Conservation (phyloP, 257 asterid species). For the Solanum verrucosum region DNA sequence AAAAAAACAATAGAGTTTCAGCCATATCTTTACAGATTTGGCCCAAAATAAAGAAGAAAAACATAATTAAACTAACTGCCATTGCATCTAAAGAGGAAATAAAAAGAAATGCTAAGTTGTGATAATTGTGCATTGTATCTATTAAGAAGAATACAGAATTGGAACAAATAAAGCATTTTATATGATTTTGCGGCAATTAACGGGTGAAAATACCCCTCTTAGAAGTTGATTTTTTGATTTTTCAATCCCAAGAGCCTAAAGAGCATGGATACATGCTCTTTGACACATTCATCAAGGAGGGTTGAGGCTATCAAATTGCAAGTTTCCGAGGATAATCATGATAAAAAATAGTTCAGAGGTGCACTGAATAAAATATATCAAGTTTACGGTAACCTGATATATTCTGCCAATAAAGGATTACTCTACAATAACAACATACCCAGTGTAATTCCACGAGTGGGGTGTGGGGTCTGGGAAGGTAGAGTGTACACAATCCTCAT, state of each 20-base stretch:
- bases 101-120: neutral
- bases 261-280: neutral
- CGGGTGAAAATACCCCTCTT: neutral
- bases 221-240: neutral
- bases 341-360: neutral
- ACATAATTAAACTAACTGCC: neutral
- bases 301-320: neutral
- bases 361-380: neutral
- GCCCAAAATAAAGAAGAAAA: neutral
- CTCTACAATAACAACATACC: neutral
- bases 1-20: neutral
- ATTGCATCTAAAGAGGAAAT: neutral
- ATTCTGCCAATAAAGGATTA: neutral
- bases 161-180: neutral
- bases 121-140: neutral
- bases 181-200: neutral
- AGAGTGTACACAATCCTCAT: neutral
- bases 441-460: neutral
- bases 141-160: neutral
- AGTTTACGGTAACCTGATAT: neutral
- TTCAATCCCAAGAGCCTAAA: neutral
- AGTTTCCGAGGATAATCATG: neutral
- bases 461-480: neutral
- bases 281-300: neutral
- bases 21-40: neutral